Base-by-base conservation (phyloP, 192 early-diverging fungal genomes). In the Mortierella alpina region DNA sequence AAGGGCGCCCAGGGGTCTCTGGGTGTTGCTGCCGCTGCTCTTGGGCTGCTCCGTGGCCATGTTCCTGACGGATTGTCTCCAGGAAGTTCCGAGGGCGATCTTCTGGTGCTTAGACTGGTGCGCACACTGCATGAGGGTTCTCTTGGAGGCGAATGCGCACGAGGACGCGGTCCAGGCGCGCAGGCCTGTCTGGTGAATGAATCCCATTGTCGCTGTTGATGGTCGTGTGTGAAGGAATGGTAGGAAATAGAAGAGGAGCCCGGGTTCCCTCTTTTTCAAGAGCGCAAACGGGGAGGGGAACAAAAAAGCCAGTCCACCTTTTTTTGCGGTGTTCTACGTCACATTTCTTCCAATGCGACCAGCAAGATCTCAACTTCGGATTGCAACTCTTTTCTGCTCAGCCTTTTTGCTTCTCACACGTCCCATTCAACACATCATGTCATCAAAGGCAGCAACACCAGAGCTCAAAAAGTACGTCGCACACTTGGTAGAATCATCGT, bases 391-490 rank as follows among this genome's bases (percentile, higher is more conserved):
- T 52, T 64, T 51, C 18, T 39, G 15, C 5, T 31, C 20, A 22
- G 14, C 46, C 48, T 2, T 44, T 44, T 51, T 46, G 6, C 31
- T 22, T 20, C 20, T 17, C 23, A 15, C 52, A 48, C 48, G 23
- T 40, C 40, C 18, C 40, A 66, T 17, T 40, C 15, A 66, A 5
- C 18, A 22, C 17, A 46, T 55, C 66, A 76, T 76, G 74, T 69
- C 74, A 12, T 62, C 74, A 6, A 76, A 76, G 69, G 74, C 74
- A 63, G 74, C 74, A 68, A 76, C 66, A 41, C 74, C 74, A 69
- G 74, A 76, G 52, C 74, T 76, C 66, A 76, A 76, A 42, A 76
- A 76, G 74, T 76, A 73, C 51, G 71, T 64, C 12, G 2, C 22
- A 31, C 17, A 0, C 39, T 5, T 18, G 39, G n/a, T n/a, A n/a